phyloP scores from a whole-genome alignment of 495 filamentous ascomycete species.

The Aspergillus ostianus region DNA sequence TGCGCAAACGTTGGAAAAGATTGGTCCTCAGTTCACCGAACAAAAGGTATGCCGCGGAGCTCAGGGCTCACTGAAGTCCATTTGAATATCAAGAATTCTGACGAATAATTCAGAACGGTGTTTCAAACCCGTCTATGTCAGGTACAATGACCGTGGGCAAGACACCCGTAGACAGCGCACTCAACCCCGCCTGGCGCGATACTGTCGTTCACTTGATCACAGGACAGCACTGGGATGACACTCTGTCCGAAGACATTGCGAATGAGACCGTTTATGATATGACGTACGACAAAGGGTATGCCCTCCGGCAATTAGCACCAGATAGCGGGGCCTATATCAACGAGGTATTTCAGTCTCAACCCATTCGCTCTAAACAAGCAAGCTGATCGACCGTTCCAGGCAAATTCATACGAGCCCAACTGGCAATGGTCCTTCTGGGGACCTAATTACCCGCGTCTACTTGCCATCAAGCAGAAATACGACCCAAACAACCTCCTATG shows the following conservation, averaged over 20 bases:
- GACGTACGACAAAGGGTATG: conserved; percentile 7
- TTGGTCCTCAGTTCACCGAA: not conserved
- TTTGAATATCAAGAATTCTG: no score
- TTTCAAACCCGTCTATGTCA: conserved; percentile 11
- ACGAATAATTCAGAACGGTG: conserved; percentile 2
- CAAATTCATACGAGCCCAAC: conserved; percentile 44
- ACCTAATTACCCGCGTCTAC: conserved; percentile 43
- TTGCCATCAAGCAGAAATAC: conserved; percentile 42
- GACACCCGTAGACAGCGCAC: conserved; percentile 6
- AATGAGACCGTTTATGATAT: conserved; percentile 1
- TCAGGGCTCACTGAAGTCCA: no score
- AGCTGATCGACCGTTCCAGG: conserved; percentile 25
- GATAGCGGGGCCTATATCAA: conserved; percentile 41
- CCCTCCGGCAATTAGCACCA: conserved; percentile 32
- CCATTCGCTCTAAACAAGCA: not conserved
- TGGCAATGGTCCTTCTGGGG: conserved; percentile 54
- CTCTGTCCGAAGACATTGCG: not conserved
- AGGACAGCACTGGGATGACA: conserved; percentile 6
- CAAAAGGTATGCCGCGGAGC: not conserved
- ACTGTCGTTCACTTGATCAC: conserved; percentile 13
- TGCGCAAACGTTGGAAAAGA: conserved; percentile 6
- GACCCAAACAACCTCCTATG: conserved; percentile 18
- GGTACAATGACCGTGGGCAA: conserved; percentile 15
- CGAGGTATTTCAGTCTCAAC: conserved; percentile 12
- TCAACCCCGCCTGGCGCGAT: conserved; percentile 18